Evolutionary conservation across 352 stramenopile genomes (phyloP), one percentile per base, ranked within the genome.

Genomic region (Globisporangium mamillatum): DNA sequence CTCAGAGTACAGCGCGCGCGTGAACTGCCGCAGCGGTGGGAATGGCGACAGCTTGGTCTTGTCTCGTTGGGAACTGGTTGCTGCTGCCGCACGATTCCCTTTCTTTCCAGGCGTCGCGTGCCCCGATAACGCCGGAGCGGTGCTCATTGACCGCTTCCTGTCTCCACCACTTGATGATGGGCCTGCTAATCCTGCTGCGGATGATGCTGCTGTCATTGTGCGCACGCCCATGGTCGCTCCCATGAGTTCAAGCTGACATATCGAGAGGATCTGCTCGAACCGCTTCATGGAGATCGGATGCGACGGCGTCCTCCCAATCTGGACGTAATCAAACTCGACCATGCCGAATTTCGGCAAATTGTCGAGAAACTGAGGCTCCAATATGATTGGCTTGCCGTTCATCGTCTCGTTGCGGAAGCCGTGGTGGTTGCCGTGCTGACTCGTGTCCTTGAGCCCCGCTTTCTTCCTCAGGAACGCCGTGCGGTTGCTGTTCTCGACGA

Each of bases 401-500:
- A 93, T 75, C 10, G 78, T 76, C 70, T 93, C 86, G 61, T 92
- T 92, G 46, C 86, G 84, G 62, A 93, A 92, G 22, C 86, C 85
- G 52, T 93, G 86, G 63, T 84, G 82, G 63, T 93, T 93, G 2
- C 48, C 66, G 56, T 93, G 86, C 71, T 93, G 83, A 46, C 79
- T 90, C 16, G 83, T 92, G 70, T 93, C 86, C 62, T 90, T 89
- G 22, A 83, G 62, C 1, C 79, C 82, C 6, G 76, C 58, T 63
- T 88, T 89, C 60, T 89, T 90, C 20, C 84, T 81, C 58, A 91
- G 64, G 60, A 94, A 91, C 18, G 82, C 79, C 25, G 84, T 92
- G 52, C 86, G 85, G 64, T 86, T 93, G 71, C 74, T 89, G 64
- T 91, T 92, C 60, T 94, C 86, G 14, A 94, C 73, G 41, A 94